Evolutionary conservation across 306 rosid genomes (phyloP), one percentile per base, ranked within the genome.

Genomic region (Lupinus albus): DNA sequence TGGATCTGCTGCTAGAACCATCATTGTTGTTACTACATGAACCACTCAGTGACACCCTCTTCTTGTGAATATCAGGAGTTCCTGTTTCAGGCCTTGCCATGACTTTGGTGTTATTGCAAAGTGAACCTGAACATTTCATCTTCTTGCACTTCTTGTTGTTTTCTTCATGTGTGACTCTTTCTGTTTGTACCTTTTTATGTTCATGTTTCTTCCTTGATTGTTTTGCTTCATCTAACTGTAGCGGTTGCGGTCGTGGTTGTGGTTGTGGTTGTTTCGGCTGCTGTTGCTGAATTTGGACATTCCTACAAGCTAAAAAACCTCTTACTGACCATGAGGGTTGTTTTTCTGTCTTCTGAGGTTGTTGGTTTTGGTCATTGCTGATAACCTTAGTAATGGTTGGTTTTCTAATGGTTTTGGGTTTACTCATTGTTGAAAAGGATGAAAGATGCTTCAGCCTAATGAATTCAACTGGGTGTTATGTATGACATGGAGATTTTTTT

Each of bases 121-220:
- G 77, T 0, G 94, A 93, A 10, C 96, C 94, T 12, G 99, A 93
- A 68, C 97, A 93, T 71, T 81, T 93, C 94, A 90, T 79, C 72
- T 93, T 93, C 98, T 90, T 93, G 83, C 72, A 41, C 63, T 89
- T 93, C 83, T 88, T 93, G 70, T 69, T 62, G 73, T 49, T 79
- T 38, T 87, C 91, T 68, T 90, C 96, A n/a, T 66, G 11, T n/a
- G 68, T n/a, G 52, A 71, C 57, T 65, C 80, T 74, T 58, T 86
- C 91, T 41, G 80, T 77, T 77, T 75, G 78, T 33, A 79, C 75
- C 82, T 81, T 85, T 18, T 68, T 55, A 9, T 75, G 80, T 33
- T 79, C 73, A 14, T 62, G 84, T 50, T 82, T 78, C 65, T 80
- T 78, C 68, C 64, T 75, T 8, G 74, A 65, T 53, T 73, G 76